Conservation (phyloP, 2,329 filamentous ascomycete species). For the Cordyceps javanica region DNA sequence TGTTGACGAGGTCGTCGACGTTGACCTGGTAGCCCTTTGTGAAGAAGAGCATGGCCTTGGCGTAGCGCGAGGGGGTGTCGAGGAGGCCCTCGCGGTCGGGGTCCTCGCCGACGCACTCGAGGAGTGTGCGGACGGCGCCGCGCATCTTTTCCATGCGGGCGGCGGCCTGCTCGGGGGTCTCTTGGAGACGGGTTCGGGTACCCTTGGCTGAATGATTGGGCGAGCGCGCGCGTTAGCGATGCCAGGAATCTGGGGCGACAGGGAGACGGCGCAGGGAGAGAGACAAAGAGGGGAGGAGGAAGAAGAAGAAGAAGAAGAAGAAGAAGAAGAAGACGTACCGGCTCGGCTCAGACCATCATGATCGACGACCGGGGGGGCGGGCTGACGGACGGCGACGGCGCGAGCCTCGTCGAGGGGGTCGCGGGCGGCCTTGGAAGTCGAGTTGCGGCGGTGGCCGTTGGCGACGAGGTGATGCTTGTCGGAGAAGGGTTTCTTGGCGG, state of each 20-base stretch:
- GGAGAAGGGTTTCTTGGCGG: constrained; percentile 15
- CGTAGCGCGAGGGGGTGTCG: constrained; percentile 76
- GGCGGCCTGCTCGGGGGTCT: constrained; percentile 38
- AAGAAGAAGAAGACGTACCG: constrained; percentile 32
- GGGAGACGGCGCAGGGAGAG: too few relatives aligned
- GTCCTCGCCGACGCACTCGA: constrained; percentile 65
- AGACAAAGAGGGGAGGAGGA: not conserved
- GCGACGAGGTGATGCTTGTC: constrained; percentile 25
- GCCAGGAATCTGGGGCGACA: too few relatives aligned
- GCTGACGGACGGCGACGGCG: constrained; percentile 41
- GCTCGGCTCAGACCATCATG: constrained; percentile 56
- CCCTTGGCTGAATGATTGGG: constrained; percentile 52
- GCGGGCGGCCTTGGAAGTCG: constrained; percentile 54
- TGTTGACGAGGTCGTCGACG: constrained; percentile 82
- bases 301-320: not conserved
- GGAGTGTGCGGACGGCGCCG: constrained; percentile 57
- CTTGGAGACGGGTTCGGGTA: constrained; percentile 57
- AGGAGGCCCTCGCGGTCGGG: constrained; percentile 59
- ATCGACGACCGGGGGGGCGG: constrained; percentile 54
- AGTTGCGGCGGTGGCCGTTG: constrained; percentile 39
- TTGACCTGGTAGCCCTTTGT: constrained; percentile 98
- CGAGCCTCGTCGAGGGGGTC: constrained; percentile 51
- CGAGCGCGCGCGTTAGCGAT: constrained; percentile 3
- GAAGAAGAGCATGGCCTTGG: constrained; percentile 91
- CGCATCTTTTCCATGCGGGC: constrained; percentile 52